Conservation (phyloP, 2,329 filamentous ascomycete genomes). For the Claviceps quebecensis region DNA sequence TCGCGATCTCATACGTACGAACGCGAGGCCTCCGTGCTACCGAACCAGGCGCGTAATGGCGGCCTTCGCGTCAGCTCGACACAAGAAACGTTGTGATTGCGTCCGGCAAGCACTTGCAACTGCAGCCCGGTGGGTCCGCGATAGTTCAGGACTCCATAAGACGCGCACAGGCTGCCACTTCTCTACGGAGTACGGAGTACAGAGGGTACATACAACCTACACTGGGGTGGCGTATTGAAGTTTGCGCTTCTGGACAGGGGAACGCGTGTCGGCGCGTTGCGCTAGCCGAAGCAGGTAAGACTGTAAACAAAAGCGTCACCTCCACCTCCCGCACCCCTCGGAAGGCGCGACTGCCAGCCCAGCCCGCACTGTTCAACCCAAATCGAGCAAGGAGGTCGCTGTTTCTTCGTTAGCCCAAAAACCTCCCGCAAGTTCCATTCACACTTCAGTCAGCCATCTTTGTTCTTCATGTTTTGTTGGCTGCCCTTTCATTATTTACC, state of each 20-base stretch:
- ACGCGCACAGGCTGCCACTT: no score
- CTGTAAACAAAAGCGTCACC: slow-evolving; percentile 26
- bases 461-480: slow-evolving; percentile 2
- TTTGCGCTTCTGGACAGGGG: slow-evolving; percentile 11
- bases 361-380: slow-evolving; percentile 6
- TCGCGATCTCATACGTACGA: not conserved
- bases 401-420: slow-evolving; percentile 3
- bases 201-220: not conserved
- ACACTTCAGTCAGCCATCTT: slow-evolving; percentile 4
- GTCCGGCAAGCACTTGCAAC: no score
- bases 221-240: slow-evolving; percentile 1
- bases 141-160: no score
- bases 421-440: slow-evolving; percentile 5
- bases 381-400: slow-evolving; percentile 5
- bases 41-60: not conserved
- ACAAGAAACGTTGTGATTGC: no score
- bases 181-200: not conserved
- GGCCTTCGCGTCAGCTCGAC: no score
- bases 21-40: not conserved
- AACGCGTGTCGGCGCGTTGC: slow-evolving; percentile 20
- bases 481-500: not conserved
- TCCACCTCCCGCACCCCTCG: slow-evolving; percentile 8
- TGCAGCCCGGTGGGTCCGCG: no score
- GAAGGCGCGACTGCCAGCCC: slow-evolving; percentile 8
- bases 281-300: slow-evolving; percentile 16